Percentiles rank a stretch among this genome's conserved stretches.
These are phyloP conservation scores for Medicago truncatula DNA, from an alignment of 306 rosid genomes.

Conservation along the genomic window MtrunA17r5.0-ANR NC_053043.1:47818001-47818500, in stretches of 20 bases:
- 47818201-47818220: constrained; percentile 1
- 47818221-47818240: constrained; percentile 6
- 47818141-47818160: background rate
- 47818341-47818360: background rate
- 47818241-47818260: constrained; percentile 15
- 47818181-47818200: constrained; percentile 1
- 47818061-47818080: background rate
- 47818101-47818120: background rate
- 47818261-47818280: background rate
- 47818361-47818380: background rate
- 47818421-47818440: background rate
- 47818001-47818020: background rate
- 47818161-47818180: constrained; percentile 17
- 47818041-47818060: too few relatives aligned
- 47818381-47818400: background rate
- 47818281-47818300: background rate
- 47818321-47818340: background rate
- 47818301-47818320: background rate
- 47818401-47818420: background rate
- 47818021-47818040: background rate
- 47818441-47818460: background rate
- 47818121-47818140: background rate
- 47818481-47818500: constrained; percentile 8
- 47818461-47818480: background rate
- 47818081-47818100: background rate